Evolutionary conservation across 1,139 yeast genomes (phyloP), one percentile per base, ranked within the genome.

Genomic region (Diutina siamensis): DNA sequence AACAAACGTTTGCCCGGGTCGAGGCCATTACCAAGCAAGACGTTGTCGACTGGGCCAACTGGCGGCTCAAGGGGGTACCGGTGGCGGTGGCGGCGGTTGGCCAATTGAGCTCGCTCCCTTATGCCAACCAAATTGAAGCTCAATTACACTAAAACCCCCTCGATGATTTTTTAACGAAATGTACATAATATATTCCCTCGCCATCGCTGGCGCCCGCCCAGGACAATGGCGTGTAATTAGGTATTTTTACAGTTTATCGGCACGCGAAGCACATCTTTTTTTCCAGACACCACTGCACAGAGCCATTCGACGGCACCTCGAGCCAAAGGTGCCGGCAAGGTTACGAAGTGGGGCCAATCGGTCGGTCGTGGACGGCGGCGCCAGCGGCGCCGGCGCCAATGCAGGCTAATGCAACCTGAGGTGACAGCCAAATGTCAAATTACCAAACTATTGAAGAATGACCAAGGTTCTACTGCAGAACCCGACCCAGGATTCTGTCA

Each of bases 21-120:
- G 89, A 88, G 55, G 68, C 76, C 44, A 85, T 92, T 48, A 76
- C 88, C 8, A 83, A 77, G 56, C 74, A 79, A 44, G 97, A 88
- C 60, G 86, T 92, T 44, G 75, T 83, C 40, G 71, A 75, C 52
- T 94, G 97, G 95, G 95, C 97, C 44, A 84, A 84, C 57, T 81
- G 83, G 63, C 76, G 87, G 59, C 65, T 92, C 49, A 76, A 78
- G 60, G 78, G 78, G 55, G 84, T 79, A 59, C 95, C 94, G 31
- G 71, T 92, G 45, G 94, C 97, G 22, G 67, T 92, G 50, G 94
- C 95, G 20, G 96, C 95, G 5, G 68, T 89, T 44, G 99, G 99
- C 40, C 82, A 87, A 53, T 80, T 83, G 44, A 70, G 70, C 52
- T 70, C 78, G 17, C 69, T 83, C 53, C 82, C 85, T 44, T 80